Evolutionary conservation across 169 alveolate genomes (phyloP).

Genomic region (Plasmodium knowlesi): DNA sequence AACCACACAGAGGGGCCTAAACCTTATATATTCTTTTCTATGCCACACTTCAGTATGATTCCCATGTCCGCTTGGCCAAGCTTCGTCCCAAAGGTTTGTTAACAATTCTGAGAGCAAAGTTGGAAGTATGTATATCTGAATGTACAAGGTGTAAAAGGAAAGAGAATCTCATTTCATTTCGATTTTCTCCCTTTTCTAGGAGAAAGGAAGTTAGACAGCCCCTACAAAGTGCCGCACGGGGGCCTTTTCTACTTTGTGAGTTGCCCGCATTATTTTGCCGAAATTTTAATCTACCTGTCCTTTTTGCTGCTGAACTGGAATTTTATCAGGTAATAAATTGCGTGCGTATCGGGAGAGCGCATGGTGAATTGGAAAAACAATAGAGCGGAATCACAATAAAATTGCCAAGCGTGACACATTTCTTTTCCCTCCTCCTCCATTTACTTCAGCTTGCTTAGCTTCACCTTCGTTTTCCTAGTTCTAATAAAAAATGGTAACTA

Average conservation of each 20-base stretch:
- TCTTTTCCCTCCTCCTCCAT: background rate
- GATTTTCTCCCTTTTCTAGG: background rate
- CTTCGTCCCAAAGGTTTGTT: constrained; percentile 66
- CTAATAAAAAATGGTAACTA: constrained; percentile 44
- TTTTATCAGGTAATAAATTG: constrained; percentile 43
- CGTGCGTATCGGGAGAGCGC: background rate
- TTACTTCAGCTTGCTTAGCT: constrained; percentile 14
- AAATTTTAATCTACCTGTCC: constrained; percentile 82
- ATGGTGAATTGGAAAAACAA: background rate
- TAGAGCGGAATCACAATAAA: background rate
- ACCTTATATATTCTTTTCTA: background rate
- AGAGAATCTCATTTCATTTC: background rate
- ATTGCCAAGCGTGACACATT: background rate
- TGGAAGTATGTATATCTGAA: background rate
- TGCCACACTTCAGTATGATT: constrained; percentile 23
- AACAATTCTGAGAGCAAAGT: background rate
- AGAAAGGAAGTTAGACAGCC: constrained; percentile 24
- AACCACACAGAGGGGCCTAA: background rate
- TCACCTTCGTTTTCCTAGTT: constrained; percentile 17
- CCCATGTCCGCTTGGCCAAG: constrained; percentile 63
- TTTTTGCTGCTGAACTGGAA: constrained; percentile 70
- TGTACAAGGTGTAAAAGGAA: background rate
- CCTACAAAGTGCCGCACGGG: constrained; percentile 85
- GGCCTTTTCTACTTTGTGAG: constrained; percentile 83
- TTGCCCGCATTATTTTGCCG: constrained; percentile 90